Conservation (phyloP, 257 asterid genomes). For the Gentiana straminea region DNA sequence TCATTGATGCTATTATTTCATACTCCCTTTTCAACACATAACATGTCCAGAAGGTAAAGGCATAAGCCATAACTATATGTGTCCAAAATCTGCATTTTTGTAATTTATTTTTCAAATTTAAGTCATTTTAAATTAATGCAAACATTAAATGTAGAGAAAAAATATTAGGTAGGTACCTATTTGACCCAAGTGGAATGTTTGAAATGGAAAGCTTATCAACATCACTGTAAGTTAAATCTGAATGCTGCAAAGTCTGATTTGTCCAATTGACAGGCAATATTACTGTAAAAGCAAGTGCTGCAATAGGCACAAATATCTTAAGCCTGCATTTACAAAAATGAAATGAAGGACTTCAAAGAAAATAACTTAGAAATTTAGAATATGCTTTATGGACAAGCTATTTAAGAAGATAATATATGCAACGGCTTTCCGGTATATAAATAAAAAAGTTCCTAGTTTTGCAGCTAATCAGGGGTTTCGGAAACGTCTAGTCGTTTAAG, state of each 20-base stretch:
- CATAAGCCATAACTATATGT: slow-evolving; percentile 81
- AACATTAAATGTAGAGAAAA: too few relatives aligned
- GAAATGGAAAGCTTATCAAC: slow-evolving; percentile 92
- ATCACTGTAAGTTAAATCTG: slow-evolving; percentile 41
- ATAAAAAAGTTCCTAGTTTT: neutral
- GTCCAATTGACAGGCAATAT: slow-evolving; percentile 97
- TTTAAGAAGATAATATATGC: neutral
- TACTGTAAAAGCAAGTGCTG: slow-evolving; percentile 65
- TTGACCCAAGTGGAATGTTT: slow-evolving; percentile 64
- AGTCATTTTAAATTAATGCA: too few relatives aligned
- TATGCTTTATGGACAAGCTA: neutral
- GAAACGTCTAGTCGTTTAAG: too few relatives aligned
- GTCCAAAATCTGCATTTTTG: slow-evolving; percentile 70
- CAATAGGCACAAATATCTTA: slow-evolving; percentile 79
- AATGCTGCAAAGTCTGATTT: slow-evolving; percentile 46
- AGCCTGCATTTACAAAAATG: slow-evolving; percentile 36
- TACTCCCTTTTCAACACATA: slow-evolving; percentile 70
- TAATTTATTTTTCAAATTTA: too few relatives aligned
- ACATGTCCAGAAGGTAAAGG: slow-evolving; percentile 81
- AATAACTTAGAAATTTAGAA: neutral
- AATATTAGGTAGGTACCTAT: slow-evolving; percentile 33
- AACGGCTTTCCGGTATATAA: neutral
- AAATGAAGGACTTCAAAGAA: slow-evolving; percentile 6
- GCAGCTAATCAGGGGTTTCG: too few relatives aligned
- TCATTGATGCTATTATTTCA: slow-evolving; percentile 59